Conservation (phyloP, 2,329 filamentous ascomycete species). For the Aspergillus piperis region DNA sequence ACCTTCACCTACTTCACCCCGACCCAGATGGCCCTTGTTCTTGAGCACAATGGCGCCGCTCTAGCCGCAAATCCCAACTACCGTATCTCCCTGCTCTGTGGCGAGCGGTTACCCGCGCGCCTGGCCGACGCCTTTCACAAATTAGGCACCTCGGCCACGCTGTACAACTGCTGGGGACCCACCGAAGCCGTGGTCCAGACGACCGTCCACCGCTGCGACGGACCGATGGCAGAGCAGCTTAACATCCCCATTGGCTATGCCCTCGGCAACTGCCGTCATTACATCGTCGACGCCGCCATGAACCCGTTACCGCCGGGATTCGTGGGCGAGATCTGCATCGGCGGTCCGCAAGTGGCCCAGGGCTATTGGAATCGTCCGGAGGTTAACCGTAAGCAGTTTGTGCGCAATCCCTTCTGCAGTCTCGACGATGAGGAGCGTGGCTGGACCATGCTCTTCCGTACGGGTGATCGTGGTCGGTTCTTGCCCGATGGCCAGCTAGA, state of each 20-base stretch:
- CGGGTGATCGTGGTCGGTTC: slow-evolving; percentile 1
- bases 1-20: slow-evolving; percentile 6
- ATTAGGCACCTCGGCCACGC: not conserved
- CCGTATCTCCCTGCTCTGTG: not conserved
- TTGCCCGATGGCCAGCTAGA: not conserved
- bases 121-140: not conserved
- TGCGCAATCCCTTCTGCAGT: not conserved
- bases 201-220: not conserved
- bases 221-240: not conserved
- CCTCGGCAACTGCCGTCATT: not conserved
- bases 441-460: slow-evolving; percentile 4
- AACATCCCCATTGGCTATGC: slow-evolving; percentile 3
- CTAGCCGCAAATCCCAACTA: not conserved
- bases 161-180: slow-evolving; percentile 5
- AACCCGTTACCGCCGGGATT: not conserved
- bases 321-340: slow-evolving; percentile 5
- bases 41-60: not conserved
- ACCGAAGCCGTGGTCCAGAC: slow-evolving; percentile 1
- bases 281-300: not conserved
- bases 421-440: not conserved
- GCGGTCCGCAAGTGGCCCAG: not conserved
- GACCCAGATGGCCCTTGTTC: slow-evolving; percentile 1
- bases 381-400: not conserved
- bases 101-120: slow-evolving; percentile 3
- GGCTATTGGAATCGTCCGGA: slow-evolving; percentile 1